Evolutionary conservation across 768 basidiomycete genomes (phyloP).

Genomic region (Jaapia argillacea): DNA sequence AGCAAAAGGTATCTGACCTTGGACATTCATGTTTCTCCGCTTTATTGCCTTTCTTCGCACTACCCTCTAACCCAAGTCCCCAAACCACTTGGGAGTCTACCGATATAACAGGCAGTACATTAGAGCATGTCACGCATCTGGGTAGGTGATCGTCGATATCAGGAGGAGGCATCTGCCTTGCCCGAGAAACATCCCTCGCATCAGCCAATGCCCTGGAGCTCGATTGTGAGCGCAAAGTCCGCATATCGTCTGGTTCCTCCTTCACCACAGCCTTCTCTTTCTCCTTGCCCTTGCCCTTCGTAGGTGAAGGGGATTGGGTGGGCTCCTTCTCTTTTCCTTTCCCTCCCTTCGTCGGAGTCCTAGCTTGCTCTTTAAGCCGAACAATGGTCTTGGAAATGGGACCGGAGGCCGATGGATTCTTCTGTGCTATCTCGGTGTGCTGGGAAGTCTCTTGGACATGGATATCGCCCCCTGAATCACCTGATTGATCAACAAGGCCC

Average conservation of each 20-base stretch:
- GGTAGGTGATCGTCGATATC: slow-evolving; percentile 36
- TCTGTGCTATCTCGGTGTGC: too few species aligned
- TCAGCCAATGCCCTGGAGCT: not conserved
- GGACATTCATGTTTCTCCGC: slow-evolving; percentile 52
- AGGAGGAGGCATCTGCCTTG: too few species aligned
- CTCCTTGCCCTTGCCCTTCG: slow-evolving; percentile 16
- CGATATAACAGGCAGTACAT: slow-evolving; percentile 65
- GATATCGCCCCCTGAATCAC: too few species aligned
- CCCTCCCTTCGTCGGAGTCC: too few species aligned
- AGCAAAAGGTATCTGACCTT: slow-evolving; percentile 43
- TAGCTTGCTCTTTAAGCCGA: too few species aligned
- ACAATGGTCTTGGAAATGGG: too few species aligned
- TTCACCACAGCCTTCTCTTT: slow-evolving; percentile 32
- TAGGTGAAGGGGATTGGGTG: not conserved
- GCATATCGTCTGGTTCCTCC: slow-evolving; percentile 13
- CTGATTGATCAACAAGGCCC: too few species aligned
- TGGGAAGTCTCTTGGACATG: too few species aligned
- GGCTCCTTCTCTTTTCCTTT: slow-evolving; percentile 11
- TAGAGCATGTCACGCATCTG: slow-evolving; percentile 61
- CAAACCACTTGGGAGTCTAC: slow-evolving; percentile 69
- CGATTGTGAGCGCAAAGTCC: too few species aligned
- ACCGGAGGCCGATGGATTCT: too few species aligned
- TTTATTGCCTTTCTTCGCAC: slow-evolving; percentile 46
- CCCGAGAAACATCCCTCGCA: too few species aligned
- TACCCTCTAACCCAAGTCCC: slow-evolving; percentile 47